phyloP scores from a whole-genome alignment of 148 eudicot genomes.

The Arctostaphylos glauca region DNA sequence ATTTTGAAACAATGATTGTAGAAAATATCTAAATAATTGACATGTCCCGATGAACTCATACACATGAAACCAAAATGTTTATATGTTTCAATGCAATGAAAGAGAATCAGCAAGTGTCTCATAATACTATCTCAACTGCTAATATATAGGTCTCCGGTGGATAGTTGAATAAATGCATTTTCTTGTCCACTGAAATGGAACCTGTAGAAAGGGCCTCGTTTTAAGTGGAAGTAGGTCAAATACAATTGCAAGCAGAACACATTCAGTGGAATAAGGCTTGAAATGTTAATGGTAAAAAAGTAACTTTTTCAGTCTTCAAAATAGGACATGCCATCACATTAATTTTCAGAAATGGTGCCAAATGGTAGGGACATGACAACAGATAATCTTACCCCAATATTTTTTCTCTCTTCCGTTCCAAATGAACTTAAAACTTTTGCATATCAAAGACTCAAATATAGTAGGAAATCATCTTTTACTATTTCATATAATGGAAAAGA shows the following conservation, averaged over 20 bases:
- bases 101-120: background rate
- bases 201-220: background rate
- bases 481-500: background rate
- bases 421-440: background rate
- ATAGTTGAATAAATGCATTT: background rate
- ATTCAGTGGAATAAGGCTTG: background rate
- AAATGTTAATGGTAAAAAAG: background rate
- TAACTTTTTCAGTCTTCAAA: background rate
- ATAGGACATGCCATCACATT: background rate
- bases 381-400: background rate
- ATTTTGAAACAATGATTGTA: background rate
- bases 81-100: background rate
- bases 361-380: background rate
- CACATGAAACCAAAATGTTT: background rate
- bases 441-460: background rate
- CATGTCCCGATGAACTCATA: background rate
- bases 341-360: background rate
- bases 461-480: background rate
- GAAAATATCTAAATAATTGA: background rate
- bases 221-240: background rate
- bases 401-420: background rate
- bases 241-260: background rate
- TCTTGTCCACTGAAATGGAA: background rate
- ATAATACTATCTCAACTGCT: background rate
- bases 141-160: background rate